Evolutionary conservation across 2,329 filamentous ascomycete genomes (phyloP).

Genomic region (Alternaria brassicicola): DNA sequence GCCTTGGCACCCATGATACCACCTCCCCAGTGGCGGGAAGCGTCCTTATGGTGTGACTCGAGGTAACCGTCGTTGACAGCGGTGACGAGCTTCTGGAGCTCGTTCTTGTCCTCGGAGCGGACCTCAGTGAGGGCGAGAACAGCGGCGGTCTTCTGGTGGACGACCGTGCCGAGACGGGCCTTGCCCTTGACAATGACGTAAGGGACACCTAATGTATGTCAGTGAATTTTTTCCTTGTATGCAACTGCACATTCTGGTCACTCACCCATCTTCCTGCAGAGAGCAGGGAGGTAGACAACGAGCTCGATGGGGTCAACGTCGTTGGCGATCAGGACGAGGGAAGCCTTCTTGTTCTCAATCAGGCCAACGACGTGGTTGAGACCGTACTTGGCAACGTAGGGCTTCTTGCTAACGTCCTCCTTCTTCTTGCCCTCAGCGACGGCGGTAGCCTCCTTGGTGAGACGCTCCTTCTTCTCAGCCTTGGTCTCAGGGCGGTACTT

Average conservation of each 20-base stretch:
- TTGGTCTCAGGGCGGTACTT: slow-evolving; percentile 99
- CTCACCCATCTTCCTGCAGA: slow-evolving; percentile 98
- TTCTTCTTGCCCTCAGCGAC: slow-evolving; percentile 99
- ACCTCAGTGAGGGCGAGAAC: slow-evolving; percentile 96
- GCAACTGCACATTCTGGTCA: not conserved
- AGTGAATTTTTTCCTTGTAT: too few relatives aligned
- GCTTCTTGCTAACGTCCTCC: slow-evolving; percentile 98
- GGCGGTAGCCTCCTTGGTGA: slow-evolving; percentile 96
- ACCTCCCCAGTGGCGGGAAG: slow-evolving; percentile 95
- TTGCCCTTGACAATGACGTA: slow-evolving; percentile 99
- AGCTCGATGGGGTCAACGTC: slow-evolving; percentile 99
- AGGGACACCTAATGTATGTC: slow-evolving; percentile 59
- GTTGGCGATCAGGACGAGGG: slow-evolving; percentile 97
- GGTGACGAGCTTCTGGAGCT: slow-evolving; percentile 94
- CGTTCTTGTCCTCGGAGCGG: slow-evolving; percentile 96
- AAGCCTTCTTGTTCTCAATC: slow-evolving; percentile 93
- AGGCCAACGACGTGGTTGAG: slow-evolving; percentile 85
- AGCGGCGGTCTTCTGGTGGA: slow-evolving; percentile 99
- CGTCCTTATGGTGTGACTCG: slow-evolving; percentile 85
- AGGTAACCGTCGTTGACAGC: slow-evolving; percentile 98
- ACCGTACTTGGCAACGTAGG: slow-evolving; percentile 98
- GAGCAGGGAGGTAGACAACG: slow-evolving; percentile 97
- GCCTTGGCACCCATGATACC: slow-evolving; percentile 99
- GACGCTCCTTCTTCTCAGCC: slow-evolving; percentile 99
- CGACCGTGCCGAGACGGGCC: slow-evolving; percentile 96